Percentiles rank a stretch among this genome's conserved stretches.
phyloP scores from a whole-genome alignment of 305 asterid genomes.

The Fraxinus angustifolia region DNA sequence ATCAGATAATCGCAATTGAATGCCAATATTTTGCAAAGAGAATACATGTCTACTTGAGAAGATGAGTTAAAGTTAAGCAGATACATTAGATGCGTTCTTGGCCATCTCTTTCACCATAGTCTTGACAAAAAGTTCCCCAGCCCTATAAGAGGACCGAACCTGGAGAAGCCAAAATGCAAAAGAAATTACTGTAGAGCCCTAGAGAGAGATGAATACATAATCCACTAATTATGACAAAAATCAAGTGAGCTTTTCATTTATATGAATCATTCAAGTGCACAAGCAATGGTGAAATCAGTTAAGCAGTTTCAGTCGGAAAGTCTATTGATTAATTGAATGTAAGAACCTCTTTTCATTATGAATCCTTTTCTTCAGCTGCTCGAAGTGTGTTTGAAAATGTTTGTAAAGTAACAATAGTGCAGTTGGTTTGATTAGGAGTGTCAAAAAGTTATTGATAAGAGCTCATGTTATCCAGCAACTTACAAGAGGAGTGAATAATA shows the following conservation, averaged over 20 bases:
- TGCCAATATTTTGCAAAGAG: background rate
- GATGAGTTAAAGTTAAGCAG: background rate
- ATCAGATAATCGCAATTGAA: background rate
- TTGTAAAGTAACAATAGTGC: background rate
- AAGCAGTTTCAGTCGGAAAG: background rate
- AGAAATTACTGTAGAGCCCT: background rate
- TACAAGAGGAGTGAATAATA: background rate
- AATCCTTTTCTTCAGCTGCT: background rate
- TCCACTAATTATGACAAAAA: background rate
- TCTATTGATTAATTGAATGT: background rate
- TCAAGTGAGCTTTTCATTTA: background rate
- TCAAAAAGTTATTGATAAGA: background rate
- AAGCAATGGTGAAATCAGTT: background rate
- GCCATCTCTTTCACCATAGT: constrained; percentile 76
- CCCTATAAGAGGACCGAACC: constrained; percentile 97
- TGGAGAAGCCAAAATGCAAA: constrained; percentile 26
- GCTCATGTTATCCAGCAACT: background rate
- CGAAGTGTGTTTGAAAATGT: background rate
- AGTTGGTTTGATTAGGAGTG: background rate
- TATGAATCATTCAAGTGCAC: background rate
- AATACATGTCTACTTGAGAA: background rate
- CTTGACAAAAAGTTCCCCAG: constrained; percentile 93
- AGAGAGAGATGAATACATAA: background rate
- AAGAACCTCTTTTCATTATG: background rate
- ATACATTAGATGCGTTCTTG: constrained; percentile 13